Base-by-base conservation (phyloP, 306 rosid species). In the Vigna reflexopilosa region DNA sequence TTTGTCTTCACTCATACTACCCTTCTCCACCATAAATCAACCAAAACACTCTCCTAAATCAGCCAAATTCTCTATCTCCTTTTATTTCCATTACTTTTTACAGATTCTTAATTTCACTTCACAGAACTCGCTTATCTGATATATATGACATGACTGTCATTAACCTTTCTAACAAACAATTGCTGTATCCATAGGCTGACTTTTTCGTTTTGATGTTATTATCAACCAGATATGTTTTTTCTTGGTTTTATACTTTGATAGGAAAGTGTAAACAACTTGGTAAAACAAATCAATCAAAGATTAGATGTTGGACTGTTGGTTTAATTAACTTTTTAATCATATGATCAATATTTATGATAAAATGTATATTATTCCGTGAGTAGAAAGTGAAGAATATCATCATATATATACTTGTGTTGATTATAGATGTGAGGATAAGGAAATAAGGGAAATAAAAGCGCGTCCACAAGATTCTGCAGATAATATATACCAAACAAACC, bases 401-500 rank as follows among this genome's bases (percentile, higher is more conserved):
- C 4, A 11, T 42, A 9, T 30, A 5, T 34, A 4, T 44, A 44
- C 11, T 40, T 12, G 2, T 40, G 45, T 40, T 40, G 45, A 40
- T 40, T 68, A 40, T 49, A 7, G 54, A 22, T 57, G 15, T 65
- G 65, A 80, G 80, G 86, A 86, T 88, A 86, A 77, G 79, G 68
- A 82, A 80, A 54, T 42, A 61, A 76, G 20, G 65, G 67, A 85
- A 81, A 78, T 84, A 83, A 86, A 36, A 82, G 74, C 70, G 30
- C 75, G 88, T 77, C 89, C 82, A 82, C 86, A 79, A 71, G 80
- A 75, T 72, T 74, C 51, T 73, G 61, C 52, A 74, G 73, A 77
- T 80, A 83, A 81, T 80, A 66, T 55, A 67, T 67, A 28, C 65
- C 65, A 45, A 67, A 45, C 64, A n/a, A 67, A 44, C 66, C 22